Conservation (phyloP, 768 basidiomycete genomes). For the Russula virescens region DNA sequence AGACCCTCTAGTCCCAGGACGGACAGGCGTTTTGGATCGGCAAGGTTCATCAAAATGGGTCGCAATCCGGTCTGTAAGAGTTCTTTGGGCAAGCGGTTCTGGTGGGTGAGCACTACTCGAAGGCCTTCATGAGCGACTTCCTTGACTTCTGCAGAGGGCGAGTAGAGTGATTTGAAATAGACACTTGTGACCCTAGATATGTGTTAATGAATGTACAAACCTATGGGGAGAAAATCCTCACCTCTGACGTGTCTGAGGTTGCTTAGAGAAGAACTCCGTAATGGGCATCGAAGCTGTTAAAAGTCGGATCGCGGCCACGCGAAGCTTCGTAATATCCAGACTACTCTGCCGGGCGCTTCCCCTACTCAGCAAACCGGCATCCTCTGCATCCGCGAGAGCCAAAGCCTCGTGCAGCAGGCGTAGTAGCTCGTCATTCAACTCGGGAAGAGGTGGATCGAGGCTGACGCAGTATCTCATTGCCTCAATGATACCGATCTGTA, state of each 20-base stretch:
- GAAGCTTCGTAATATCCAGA: constrained; percentile 79
- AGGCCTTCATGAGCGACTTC: constrained; percentile 93
- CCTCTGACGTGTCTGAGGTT: constrained; percentile 81
- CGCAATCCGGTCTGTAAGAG: constrained; percentile 91
- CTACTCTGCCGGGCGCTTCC: constrained; percentile 70
- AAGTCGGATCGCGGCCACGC: constrained; percentile 90
- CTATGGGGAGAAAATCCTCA: constrained; percentile 31
- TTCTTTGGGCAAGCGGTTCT: constrained; percentile 90
- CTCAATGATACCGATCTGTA: constrained; percentile 98
- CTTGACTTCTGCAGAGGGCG: constrained; percentile 84
- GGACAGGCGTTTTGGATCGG: constrained; percentile 90
- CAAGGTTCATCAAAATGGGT: constrained; percentile 96
- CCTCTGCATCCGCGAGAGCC: constrained; percentile 93
- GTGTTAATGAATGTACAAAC: neutral
- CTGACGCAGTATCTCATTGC: constrained; percentile 91
- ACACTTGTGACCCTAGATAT: constrained; percentile 76
- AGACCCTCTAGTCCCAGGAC: constrained; percentile 90
- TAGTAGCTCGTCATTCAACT: constrained; percentile 87
- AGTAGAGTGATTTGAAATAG: constrained; percentile 98
- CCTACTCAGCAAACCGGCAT: constrained; percentile 71
- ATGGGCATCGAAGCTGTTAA: constrained; percentile 92
- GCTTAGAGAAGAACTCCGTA: constrained; percentile 87
- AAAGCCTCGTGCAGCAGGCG: constrained; percentile 90
- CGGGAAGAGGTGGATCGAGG: constrained; percentile 82
- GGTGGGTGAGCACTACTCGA: constrained; percentile 80